Evolutionary conservation across 306 rosid genomes (phyloP).

Genomic region (Cyclanthera cordifolia): DNA sequence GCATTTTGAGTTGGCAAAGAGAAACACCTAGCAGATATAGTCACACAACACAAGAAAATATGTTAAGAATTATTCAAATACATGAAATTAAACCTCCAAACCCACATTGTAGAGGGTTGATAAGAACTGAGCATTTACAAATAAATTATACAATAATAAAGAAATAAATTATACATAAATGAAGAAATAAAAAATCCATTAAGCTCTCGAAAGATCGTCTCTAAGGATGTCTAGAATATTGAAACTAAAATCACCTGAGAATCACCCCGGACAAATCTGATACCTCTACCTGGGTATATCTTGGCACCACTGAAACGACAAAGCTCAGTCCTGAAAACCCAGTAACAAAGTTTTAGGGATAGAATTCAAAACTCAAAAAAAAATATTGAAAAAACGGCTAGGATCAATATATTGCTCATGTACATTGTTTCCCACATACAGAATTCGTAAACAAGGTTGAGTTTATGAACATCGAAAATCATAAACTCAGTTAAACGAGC

Average conservation of each 20-base stretch:
- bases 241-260: slow-evolving; percentile 49
- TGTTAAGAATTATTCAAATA: not conserved
- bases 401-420: not conserved
- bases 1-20: slow-evolving; percentile 69
- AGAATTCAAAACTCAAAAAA: not conserved
- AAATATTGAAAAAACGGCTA: not conserved
- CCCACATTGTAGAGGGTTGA: not conserved
- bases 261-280: slow-evolving; percentile 68
- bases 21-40: slow-evolving; percentile 38
- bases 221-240: not conserved
- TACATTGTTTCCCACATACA: not conserved
- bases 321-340: slow-evolving; percentile 53
- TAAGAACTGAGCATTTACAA: not conserved
- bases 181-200: too few relatives aligned
- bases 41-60: not conserved
- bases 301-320: slow-evolving; percentile 82
- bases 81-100: not conserved
- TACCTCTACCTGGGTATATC: slow-evolving; percentile 83
- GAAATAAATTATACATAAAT: too few relatives aligned
- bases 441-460: too few relatives aligned
- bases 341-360: not conserved
- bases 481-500: too few relatives aligned
- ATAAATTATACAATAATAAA: not conserved
- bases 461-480: too few relatives aligned
- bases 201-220: too few relatives aligned